phyloP scores from a whole-genome alignment of 2,329 filamentous ascomycete species.

The Phialophora expanda region DNA sequence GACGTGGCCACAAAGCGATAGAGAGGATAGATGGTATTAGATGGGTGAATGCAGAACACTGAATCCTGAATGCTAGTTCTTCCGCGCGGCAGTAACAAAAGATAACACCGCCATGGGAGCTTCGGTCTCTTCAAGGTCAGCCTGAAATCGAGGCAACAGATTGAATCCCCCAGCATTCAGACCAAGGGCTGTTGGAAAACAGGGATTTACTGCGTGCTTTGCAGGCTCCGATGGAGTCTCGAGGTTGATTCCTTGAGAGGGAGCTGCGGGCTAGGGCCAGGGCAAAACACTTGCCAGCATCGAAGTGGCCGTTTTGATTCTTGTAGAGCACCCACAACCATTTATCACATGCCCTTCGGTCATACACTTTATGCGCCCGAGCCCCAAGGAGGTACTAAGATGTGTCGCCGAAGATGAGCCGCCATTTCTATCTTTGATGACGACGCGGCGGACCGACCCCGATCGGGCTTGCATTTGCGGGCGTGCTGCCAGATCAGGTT shows the following conservation, averaged over 20 bases:
- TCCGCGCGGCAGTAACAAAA: neutral
- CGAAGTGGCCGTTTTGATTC: neutral
- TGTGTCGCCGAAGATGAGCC: neutral
- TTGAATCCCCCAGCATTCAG: neutral
- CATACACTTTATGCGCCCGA: neutral
- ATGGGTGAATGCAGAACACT: neutral
- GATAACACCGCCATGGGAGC: neutral
- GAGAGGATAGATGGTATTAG: neutral
- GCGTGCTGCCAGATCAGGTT: neutral
- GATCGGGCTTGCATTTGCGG: neutral
- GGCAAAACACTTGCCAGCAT: neutral
- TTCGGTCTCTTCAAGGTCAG: neutral
- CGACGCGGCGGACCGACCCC: conserved; percentile 1
- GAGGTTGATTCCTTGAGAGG: neutral
- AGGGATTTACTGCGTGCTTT: neutral
- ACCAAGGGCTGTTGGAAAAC: neutral
- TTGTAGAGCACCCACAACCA: neutral
- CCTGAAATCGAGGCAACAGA: neutral
- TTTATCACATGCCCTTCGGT: neutral
- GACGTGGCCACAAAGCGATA: neutral
- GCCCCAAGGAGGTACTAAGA: neutral
- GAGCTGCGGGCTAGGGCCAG: neutral
- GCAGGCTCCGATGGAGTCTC: neutral
- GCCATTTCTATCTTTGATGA: neutral
- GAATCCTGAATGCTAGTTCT: neutral